Base-by-base conservation (phyloP, 176 grass and related monocot species). In the Triticum urartu region DNA sequence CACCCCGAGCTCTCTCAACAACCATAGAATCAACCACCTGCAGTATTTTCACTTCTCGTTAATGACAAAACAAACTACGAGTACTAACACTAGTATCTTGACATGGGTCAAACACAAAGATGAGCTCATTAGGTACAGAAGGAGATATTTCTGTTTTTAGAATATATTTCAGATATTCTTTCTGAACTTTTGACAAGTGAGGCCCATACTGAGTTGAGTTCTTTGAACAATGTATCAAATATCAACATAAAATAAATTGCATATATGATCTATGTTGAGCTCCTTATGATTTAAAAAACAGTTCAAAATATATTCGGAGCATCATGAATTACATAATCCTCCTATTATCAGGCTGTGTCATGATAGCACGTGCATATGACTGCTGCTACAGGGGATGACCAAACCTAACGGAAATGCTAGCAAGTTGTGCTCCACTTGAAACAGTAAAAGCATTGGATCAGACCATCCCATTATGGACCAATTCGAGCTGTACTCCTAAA, bases 11-110 rank as follows among this genome's bases (percentile, higher is more conserved):
- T 91, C 93, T 98, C 85, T 98, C 93, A 82, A 98, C 96, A 38
- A 98, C 96, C 93, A 98, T 98, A 50, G 93, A 98, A 89, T 98
- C 96, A 68, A 98, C 96, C 24, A 98, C 95, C 95, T 98, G 59
- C 22, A 87, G 13, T 54, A 68, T 34, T 78, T 80, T 79, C 71
- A 80, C 28, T 30, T 30, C 28, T 30, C 28, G n/a, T 56, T 61
- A 83, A 13, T 81, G 39, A 86, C 52, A 65, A 82, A 85, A 86
- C 28, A 47, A 54, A 60, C 78, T 24, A 80, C 20, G 85, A 80
- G 20, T 43, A 60, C 40, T 17, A 84, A 77, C 24, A 82, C 63
- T 82, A 67, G 0, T 67, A 63, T 52, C 54, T 50, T n/a, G 2
- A 33, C 64, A 86, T 86, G 75, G 78, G 22, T 42, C 36, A 40